Conservation (phyloP, 2,329 filamentous ascomycete genomes). For the Botryosphaeria agaves region DNA sequence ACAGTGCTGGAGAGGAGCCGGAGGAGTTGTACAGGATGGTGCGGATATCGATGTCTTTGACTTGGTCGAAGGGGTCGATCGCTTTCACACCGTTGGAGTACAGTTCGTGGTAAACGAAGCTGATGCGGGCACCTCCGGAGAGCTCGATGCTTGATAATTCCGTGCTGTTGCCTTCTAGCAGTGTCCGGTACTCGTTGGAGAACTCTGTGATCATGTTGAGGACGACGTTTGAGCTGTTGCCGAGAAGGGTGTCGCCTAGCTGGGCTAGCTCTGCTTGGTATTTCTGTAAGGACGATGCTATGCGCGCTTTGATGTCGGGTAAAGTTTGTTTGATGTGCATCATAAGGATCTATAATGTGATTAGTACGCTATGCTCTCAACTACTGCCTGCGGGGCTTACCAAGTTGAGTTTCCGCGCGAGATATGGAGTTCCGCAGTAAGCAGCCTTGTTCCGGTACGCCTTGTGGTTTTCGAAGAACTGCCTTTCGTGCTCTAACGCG, state of each 20-base stretch:
- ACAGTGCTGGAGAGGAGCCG: slow-evolving; percentile 90
- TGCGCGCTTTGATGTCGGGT: slow-evolving; percentile 94
- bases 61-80: slow-evolving; percentile 89
- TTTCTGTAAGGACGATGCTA: slow-evolving; percentile 84
- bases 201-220: slow-evolving; percentile 99
- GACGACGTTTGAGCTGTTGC: slow-evolving; percentile 90
- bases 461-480: slow-evolving; percentile 97
- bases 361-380: slow-evolving; percentile 8
- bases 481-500: slow-evolving; percentile 84
- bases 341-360: slow-evolving; percentile 59
- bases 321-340: slow-evolving; percentile 99
- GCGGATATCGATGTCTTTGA: slow-evolving; percentile 95
- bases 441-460: slow-evolving; percentile 97
- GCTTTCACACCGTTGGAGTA: slow-evolving; percentile 97
- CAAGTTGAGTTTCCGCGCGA: slow-evolving; percentile 91
- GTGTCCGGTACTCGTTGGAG: slow-evolving; percentile 90
- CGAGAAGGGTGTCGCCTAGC: slow-evolving; percentile 85
- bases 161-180: slow-evolving; percentile 90
- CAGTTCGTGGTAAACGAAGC: slow-evolving; percentile 97
- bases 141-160: slow-evolving; percentile 89
- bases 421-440: slow-evolving; percentile 94
- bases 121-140: slow-evolving; percentile 93
- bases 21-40: slow-evolving; percentile 98
- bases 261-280: slow-evolving; percentile 67
- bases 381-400: slow-evolving; percentile 16